A percentile compares a stretch with the other conserved stretches of the same genome.
phyloP scores from a whole-genome alignment of 2,329 filamentous ascomycete species.

The Pyrenophora graminea region DNA sequence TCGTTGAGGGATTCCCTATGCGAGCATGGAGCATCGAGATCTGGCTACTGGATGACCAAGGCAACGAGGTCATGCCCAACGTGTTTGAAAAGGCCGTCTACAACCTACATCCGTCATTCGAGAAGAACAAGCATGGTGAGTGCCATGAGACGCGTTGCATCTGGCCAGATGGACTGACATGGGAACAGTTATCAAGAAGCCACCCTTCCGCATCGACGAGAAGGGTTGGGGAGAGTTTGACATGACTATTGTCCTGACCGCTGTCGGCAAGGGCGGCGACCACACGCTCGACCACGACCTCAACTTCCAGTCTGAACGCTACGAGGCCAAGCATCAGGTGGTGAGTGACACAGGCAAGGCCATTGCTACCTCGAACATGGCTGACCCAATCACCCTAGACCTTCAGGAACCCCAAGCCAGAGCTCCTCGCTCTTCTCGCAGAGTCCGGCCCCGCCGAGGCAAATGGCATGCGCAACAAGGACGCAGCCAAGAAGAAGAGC shows the following conservation, averaged over 20 bases:
- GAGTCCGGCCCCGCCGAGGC: conserved; percentile 78
- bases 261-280: conserved; percentile 83
- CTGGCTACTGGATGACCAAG: conserved; percentile 81
- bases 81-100: conserved; percentile 93
- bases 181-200: conserved; percentile 66
- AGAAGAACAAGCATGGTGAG: conserved; percentile 80
- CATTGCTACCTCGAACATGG: background rate
- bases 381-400: conserved; percentile 49
- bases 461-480: conserved; percentile 68
- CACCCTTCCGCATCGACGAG: conserved; percentile 87
- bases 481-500: conserved; percentile 75
- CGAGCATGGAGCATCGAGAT: conserved; percentile 89
- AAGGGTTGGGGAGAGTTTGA: conserved; percentile 99
- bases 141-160: background rate
- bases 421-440: conserved; percentile 76
- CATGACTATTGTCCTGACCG: conserved; percentile 82
- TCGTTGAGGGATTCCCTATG: conserved; percentile 87
- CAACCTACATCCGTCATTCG: conserved; percentile 92
- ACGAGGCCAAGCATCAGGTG: conserved; percentile 80
- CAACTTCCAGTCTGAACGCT: conserved; percentile 81
- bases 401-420: conserved; percentile 91
- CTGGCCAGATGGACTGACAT: background rate
- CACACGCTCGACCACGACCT: conserved; percentile 82
- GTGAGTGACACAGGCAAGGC: conserved; percentile 47
- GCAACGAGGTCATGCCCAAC: conserved; percentile 78